These are phyloP conservation scores for Candida fluviatilis DNA, from an alignment of 805 yeast species.

Conservation along the genomic window DNA sequence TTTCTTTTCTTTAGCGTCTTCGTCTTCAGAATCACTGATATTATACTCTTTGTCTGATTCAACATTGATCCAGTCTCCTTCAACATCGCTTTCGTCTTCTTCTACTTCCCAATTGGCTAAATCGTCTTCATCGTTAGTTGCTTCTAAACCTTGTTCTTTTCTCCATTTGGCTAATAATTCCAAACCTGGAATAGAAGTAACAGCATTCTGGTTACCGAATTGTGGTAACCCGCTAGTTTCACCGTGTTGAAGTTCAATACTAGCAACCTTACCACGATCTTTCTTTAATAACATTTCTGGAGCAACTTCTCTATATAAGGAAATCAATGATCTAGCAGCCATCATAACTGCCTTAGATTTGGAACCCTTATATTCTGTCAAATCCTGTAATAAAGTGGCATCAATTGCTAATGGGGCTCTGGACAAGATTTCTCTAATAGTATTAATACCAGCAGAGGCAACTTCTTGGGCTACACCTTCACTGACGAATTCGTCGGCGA, in stretches of 20 bases:
- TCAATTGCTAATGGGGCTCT: conserved; percentile 96
- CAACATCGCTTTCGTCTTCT: conserved; percentile 53
- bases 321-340: conserved; percentile 87
- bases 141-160: conserved; percentile 51
- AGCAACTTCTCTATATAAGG: conserved; percentile 88
- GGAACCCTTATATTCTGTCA: conserved; percentile 86
- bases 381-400: conserved; percentile 79
- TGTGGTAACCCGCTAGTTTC: conserved; percentile 49
- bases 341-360: conserved; percentile 90
- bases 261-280: conserved; percentile 90
- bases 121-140: conserved; percentile 40
- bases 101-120: conserved; percentile 59
- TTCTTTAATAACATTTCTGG: conserved; percentile 90
- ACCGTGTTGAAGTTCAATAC: conserved; percentile 70
- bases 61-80: conserved; percentile 89
- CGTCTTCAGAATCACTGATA: conserved; percentile 49
- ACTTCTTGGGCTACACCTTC: conserved; percentile 99
- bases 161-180: conserved; percentile 90
- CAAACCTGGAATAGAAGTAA: conserved; percentile 83
- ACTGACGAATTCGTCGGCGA: conserved; percentile 95
- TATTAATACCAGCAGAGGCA: conserved; percentile 95
- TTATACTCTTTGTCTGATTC: conserved; percentile 77
- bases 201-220: conserved; percentile 70
- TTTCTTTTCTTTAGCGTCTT: conserved; percentile 36
- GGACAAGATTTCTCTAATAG: conserved; percentile 87